A percentile compares a stretch with the other conserved stretches of the same genome.
These are phyloP conservation scores for Wallacemonas collosoma DNA, from an alignment of 208 protist genomes.

Conservation along the genomic window DNA sequence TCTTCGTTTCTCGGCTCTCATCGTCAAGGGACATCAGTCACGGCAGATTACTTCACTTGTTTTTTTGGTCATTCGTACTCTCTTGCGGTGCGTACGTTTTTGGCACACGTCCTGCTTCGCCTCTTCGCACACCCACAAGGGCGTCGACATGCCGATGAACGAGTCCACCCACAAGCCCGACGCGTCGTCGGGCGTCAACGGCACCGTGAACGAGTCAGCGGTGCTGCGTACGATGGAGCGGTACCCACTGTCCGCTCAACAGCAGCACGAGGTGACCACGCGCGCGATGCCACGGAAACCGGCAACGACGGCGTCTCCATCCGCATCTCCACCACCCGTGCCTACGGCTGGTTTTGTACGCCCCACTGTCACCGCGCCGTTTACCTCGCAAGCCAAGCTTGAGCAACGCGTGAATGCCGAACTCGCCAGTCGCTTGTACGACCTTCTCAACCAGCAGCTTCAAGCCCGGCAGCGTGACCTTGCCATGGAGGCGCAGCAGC, in stretches of 20 bases:
- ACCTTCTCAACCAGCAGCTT: conserved; percentile 32
- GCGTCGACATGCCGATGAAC: not conserved
- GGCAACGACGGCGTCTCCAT: too few species aligned
- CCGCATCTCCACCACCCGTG: too few species aligned
- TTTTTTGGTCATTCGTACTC: too few species aligned
- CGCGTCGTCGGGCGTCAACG: not conserved
- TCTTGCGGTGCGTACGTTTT: too few species aligned
- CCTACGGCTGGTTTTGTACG: too few species aligned
- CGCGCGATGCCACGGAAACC: too few species aligned
- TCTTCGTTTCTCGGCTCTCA: too few species aligned
- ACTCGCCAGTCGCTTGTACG: conserved; percentile 23
- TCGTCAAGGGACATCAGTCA: too few species aligned
- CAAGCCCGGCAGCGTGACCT: conserved; percentile 10
- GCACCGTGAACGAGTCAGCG: not conserved
- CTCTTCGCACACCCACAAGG: too few species aligned
- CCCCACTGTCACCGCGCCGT: too few species aligned
- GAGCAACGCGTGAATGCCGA: conserved; percentile 26
- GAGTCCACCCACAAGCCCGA: not conserved
- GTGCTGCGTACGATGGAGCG: conserved; percentile 24
- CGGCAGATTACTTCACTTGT: too few species aligned
- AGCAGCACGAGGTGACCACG: not conserved
- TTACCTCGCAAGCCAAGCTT: conserved; percentile 1
- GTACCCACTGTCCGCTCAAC: conserved; percentile 11
- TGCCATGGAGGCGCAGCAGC: conserved; percentile 4
- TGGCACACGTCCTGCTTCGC: too few species aligned